Base-by-base conservation (phyloP, 2,329 filamentous ascomycete species). In the Penicillium decumbens region DNA sequence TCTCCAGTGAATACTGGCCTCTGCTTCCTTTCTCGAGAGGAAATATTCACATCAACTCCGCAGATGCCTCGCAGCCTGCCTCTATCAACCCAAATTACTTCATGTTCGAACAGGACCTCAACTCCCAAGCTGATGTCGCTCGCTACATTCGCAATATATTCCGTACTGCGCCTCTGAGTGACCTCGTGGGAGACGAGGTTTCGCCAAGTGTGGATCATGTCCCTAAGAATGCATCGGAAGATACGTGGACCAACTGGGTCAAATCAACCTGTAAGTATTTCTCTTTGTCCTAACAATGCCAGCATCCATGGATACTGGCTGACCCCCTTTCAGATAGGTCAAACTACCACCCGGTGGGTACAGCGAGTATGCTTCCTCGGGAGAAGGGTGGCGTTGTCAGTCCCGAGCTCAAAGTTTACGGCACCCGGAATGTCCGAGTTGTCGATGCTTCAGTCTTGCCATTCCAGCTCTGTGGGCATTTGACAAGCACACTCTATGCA, bases 401-500 rank as follows among this genome's bases (percentile, higher is more conserved):
- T 38, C 35, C 55, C 4, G 52, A 55, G 1, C 57, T 70, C 23
- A 57, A 52, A 9, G 67, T 70, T 8, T 66, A 69, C 51, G 65
- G 67, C 6, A 69, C 67, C 1, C 56, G 49, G 27, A 70, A 70
- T 49, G 56, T 70, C 4, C 57, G 66, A 3, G 65, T 70, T 1
- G 51, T 67, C 4, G 67, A 70, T 51, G 67, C 67, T 24, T 69
- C 65, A 44, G 54, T 66, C 25, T 44, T 65, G 20, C 66, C 65
- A 1, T 60, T 64, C 38, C 61, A 67, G 42, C 35, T 66, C 10
- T 63, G 58, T 49, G 65, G 64, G 2, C 65, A 69, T 44, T 48
- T 67, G 45, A 54, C 55, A 23, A 64, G 59, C 41, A 66, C 63
- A 1, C 47, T 69, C 18, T 69, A 69, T 48, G 64, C 62, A 0